Evolutionary conservation across 768 basidiomycete genomes (phyloP).

Genomic region (Boletus speciosus): DNA sequence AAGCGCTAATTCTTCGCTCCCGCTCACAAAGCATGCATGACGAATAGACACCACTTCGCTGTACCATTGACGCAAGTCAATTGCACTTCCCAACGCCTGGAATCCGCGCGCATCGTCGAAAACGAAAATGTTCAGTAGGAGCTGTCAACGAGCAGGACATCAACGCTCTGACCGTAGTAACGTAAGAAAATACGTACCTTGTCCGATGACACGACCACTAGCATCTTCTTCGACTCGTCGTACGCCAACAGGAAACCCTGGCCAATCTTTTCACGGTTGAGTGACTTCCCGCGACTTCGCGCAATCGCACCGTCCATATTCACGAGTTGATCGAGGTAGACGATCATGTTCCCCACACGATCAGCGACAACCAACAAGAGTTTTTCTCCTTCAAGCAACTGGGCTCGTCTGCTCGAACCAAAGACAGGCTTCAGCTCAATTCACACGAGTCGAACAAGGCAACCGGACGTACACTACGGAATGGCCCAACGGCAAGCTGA

Average conservation of each 20-base stretch:
- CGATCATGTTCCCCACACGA: conserved; percentile 29
- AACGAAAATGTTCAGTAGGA: conserved; percentile 42
- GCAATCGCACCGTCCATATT: conserved; percentile 33
- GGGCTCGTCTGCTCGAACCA: conserved; percentile 30
- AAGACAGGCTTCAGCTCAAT: not conserved
- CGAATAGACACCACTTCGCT: conserved; percentile 23
- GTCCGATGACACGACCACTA: conserved; percentile 42
- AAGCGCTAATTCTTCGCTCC: conserved; percentile 50
- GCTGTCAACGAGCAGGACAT: conserved; percentile 12
- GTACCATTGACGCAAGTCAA: conserved; percentile 47
- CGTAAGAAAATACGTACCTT: conserved; percentile 32
- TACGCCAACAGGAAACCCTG: conserved; percentile 44
- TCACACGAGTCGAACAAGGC: not conserved
- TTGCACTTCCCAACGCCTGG: conserved; percentile 38
- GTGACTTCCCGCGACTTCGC: conserved; percentile 23
- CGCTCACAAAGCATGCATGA: conserved; percentile 43
- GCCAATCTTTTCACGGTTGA: conserved; percentile 48
- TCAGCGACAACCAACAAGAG: conserved; percentile 43
- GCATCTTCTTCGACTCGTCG: conserved; percentile 49
- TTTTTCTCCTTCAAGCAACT: conserved; percentile 40
- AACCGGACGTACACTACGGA: conserved; percentile 14
- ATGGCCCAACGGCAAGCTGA: conserved; percentile 18
- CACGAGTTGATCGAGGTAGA: conserved; percentile 39
- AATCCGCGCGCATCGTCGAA: conserved; percentile 46
- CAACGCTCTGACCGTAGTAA: not conserved